Evolutionary conservation across 345 rosid species (phyloP), one percentile per base, ranked within the genome.

Genomic region (Lumnitzera littorea): DNA sequence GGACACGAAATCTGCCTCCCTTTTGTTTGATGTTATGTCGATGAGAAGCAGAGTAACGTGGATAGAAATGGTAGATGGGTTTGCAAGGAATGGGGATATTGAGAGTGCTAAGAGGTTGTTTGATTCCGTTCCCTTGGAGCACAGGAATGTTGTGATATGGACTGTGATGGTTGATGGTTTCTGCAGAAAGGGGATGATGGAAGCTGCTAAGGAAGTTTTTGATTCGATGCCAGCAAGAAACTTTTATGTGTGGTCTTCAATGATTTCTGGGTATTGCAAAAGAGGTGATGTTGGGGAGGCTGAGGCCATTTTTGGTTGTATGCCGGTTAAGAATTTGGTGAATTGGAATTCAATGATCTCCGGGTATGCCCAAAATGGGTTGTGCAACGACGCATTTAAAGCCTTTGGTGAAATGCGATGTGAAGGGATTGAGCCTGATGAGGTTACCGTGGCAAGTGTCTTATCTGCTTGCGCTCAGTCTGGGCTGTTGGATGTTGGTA

Each of bases 381-480:
- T 66, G 36, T 70, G 72, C 11, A 66, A 72, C 64, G 74, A 80
- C 67, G 90, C 88, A 62, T 64, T 87, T 72, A 78, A 73, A 68
- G 80, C 76, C 24, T 85, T 78, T 50, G 16, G 68, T 56, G 57
- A 51, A 55, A 82, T 90, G 95, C 83, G 65, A 67, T 61, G 47
- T 53, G 84, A 85, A 56, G 86, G 84, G 25, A 76, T 74, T 55
- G 79, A 78, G 60, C 81, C 95, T 0, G 88, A 90, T 80, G 88
- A 74, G 62, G 67, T 87, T 51, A 83, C 91, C 0, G 66, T 79
- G 56, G 74, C 78, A 0, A 72, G 92, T 70, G 76, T 76, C 67
- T 67, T 85, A 51, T 87, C 95, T 62, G 91, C 92, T 59, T 85
- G 95, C 79, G 88, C 90, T 67, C 95, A 82, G 68, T 66, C 74